A percentile compares a stretch with the other conserved stretches of the same genome.
These are phyloP conservation scores for Pseudogymnoascus sp. DNA, from an alignment of 2,329 filamentous ascomycete genomes.

Conservation along the genomic window DNA sequence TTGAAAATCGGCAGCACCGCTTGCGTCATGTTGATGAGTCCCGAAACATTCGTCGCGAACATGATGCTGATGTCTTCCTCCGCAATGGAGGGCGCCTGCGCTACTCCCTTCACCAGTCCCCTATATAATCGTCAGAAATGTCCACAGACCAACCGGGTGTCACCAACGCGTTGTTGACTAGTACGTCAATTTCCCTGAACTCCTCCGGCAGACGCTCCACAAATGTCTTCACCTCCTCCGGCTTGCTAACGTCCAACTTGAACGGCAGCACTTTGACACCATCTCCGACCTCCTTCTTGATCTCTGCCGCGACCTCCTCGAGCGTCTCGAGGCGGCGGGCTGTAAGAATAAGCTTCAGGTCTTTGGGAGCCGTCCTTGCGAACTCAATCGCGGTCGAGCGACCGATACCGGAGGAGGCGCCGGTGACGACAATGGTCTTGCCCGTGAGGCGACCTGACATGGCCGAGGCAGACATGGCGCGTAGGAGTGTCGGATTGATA, in stretches of 20 bases:
- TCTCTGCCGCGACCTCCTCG: constrained; percentile 66
- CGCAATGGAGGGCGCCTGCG: constrained; percentile 73
- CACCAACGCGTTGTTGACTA: constrained; percentile 92
- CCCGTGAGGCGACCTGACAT: constrained; percentile 77
- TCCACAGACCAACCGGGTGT: not conserved
- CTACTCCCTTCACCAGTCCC: constrained; percentile 82
- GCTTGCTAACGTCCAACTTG: constrained; percentile 78
- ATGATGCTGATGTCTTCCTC: constrained; percentile 77
- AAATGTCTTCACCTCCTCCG: constrained; percentile 64
- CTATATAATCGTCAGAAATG: constrained; percentile 33
- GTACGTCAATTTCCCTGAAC: constrained; percentile 74
- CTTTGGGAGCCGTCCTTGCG: constrained; percentile 70
- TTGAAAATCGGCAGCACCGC: constrained; percentile 78
- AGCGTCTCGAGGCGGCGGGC: constrained; percentile 77
- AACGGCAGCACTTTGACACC: constrained; percentile 77
- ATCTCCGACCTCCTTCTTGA: constrained; percentile 64
- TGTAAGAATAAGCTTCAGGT: constrained; percentile 77
- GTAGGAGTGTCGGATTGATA: constrained; percentile 8
- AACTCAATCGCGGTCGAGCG: constrained; percentile 81
- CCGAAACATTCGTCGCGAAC: constrained; percentile 90
- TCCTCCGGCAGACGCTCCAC: constrained; percentile 67
- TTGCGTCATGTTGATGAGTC: constrained; percentile 95
- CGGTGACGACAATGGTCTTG: constrained; percentile 89
- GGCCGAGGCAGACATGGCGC: constrained; percentile 54
- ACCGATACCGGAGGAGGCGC: constrained; percentile 89